Evolutionary conservation across 805 yeast genomes (phyloP).

Genomic region (Teunomyces stri): DNA sequence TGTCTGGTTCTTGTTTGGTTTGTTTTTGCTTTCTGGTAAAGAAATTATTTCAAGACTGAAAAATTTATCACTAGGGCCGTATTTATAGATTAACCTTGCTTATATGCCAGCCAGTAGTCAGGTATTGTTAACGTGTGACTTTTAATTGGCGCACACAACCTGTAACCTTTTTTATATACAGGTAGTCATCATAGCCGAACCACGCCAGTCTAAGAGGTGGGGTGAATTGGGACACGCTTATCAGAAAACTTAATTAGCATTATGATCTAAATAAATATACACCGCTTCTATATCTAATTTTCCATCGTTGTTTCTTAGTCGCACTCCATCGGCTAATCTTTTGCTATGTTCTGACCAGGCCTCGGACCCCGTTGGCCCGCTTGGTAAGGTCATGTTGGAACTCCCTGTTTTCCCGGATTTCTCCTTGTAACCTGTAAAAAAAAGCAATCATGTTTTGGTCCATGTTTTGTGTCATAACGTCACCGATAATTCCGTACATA

Average conservation of each 20-base stretch:
- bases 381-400: not conserved
- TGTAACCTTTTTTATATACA: not conserved
- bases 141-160: conserved; percentile 10
- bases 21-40: not conserved
- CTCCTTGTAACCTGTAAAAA: conserved; percentile 7
- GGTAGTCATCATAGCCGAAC: not conserved
- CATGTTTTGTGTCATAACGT: not conserved
- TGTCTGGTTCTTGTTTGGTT: conserved; percentile 4
- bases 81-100: conserved; percentile 5
- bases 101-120: conserved; percentile 5
- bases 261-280: too few relatives aligned
- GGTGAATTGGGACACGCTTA: not conserved
- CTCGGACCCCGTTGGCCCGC: not conserved
- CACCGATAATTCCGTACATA: conserved; percentile 3
- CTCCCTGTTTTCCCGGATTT: conserved; percentile 1
- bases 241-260: too few relatives aligned
- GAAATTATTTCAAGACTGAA: not conserved
- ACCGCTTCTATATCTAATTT: too few relatives aligned
- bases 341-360: not conserved
- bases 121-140: conserved; percentile 10
- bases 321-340: not conserved
- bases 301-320: too few relatives aligned
- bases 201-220: too few relatives aligned
- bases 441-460: not conserved
- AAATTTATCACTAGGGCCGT: conserved; percentile 1